Percentiles rank a stretch among this genome's conserved stretches.
Conservation (phyloP, 345 rosid species). For the Stellera chamaejasme region DNA sequence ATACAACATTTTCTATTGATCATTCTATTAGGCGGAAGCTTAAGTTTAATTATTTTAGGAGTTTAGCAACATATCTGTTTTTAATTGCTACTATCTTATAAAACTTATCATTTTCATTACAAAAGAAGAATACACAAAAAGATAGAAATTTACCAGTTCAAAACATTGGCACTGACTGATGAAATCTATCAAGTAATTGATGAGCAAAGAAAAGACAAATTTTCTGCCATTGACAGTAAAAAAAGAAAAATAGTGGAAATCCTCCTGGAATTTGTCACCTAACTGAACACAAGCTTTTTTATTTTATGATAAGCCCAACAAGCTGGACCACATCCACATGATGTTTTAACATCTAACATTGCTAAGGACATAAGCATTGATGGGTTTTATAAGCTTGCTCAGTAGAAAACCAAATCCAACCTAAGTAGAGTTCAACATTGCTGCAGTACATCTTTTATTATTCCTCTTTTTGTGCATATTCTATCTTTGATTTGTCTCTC, state of each 20-base stretch:
- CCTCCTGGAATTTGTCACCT: constrained; percentile 21
- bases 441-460: neutral
- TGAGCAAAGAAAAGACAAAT: constrained; percentile 11
- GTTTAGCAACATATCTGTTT: too few species aligned
- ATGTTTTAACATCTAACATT: neutral
- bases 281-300: constrained; percentile 16
- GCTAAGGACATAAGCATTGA: constrained; percentile 5
- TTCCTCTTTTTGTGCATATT: too few species aligned
- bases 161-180: constrained; percentile 8
- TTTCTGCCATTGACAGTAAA: constrained; percentile 3
- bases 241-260: neutral
- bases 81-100: too few species aligned
- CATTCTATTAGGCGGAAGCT: constrained; percentile 8
- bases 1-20: constrained; percentile 2
- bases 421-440: constrained; percentile 4
- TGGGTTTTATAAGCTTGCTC: constrained; percentile 5
- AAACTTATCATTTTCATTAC: too few species aligned
- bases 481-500: too few species aligned
- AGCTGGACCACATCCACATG: constrained; percentile 28
- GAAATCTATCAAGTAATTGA: constrained; percentile 1
- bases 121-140: too few species aligned
- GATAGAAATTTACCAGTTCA: neutral
- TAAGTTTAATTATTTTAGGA: too few species aligned
- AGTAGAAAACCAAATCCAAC: constrained; percentile 1
- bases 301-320: constrained; percentile 19